Percentiles rank a stretch among this genome's conserved stretches.
Evolutionary conservation across 257 asterid genomes (phyloP).

Genomic region (Lantana camara): DNA sequence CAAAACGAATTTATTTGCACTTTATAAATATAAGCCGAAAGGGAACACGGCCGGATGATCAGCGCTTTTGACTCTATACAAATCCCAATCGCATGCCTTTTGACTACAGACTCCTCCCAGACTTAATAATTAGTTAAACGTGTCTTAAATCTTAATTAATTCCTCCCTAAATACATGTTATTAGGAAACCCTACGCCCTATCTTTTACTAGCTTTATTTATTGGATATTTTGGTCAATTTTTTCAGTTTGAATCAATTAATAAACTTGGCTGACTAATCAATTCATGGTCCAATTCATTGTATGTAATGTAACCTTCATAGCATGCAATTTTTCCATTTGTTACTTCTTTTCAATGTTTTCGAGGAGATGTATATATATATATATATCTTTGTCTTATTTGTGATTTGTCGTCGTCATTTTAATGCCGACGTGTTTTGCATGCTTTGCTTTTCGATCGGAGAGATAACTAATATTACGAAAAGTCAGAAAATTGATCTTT

Average conservation of each 20-base stretch:
- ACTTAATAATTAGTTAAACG: slow-evolving; percentile 12
- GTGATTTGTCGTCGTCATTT: background rate
- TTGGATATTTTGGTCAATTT: background rate
- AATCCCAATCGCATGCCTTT: slow-evolving; percentile 14
- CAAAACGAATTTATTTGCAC: slow-evolving; percentile 13
- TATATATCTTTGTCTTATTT: background rate
- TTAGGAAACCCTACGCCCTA: no score
- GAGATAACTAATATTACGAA: no score
- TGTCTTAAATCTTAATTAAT: background rate
- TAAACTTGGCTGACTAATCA: background rate
- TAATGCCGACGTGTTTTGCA: slow-evolving; percentile 19
- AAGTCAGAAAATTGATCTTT: slow-evolving; percentile 1
- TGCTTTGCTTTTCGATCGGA: slow-evolving; percentile 1
- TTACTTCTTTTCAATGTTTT: background rate
- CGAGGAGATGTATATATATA: background rate
- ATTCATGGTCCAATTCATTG: no score
- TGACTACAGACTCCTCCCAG: background rate
- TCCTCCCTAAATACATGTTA: background rate
- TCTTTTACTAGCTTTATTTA: background rate
- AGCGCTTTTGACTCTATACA: slow-evolving; percentile 33
- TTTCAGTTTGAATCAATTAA: background rate
- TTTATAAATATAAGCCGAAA: slow-evolving; percentile 38
- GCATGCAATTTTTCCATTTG: background rate
- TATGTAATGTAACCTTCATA: slow-evolving; percentile 3
- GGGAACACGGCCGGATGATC: slow-evolving; percentile 4